These are phyloP conservation scores for Echeveria elegans DNA, from an alignment of 164 flowering plant genomes.

Conservation along the genomic window DNA sequence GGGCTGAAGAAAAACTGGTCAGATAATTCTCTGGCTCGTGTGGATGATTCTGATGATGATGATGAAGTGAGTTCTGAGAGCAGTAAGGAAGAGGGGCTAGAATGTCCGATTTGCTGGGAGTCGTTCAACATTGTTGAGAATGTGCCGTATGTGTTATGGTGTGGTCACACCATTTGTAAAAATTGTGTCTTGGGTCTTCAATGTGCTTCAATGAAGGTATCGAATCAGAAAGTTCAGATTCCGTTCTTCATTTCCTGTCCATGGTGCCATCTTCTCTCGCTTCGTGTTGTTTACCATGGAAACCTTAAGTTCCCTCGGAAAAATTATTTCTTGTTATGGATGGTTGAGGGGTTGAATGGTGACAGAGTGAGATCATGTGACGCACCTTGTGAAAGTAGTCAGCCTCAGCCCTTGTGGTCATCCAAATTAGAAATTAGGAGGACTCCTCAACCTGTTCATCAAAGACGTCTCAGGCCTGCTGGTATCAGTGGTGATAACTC, in stretches of 20 bases:
- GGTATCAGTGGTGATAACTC: slow-evolving; percentile 3
- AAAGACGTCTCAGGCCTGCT: slow-evolving; percentile 3
- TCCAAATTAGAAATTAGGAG: slow-evolving; percentile 7
- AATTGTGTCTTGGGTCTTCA: slow-evolving; percentile 53
- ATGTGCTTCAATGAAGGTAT: slow-evolving; percentile 36
- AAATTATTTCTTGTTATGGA: slow-evolving; percentile 64
- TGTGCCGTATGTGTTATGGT: slow-evolving; percentile 63
- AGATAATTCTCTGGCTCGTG: slow-evolving; percentile 14
- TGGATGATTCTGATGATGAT: slow-evolving; percentile 33
- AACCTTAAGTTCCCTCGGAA: slow-evolving; percentile 55
- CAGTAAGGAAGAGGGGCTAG: slow-evolving; percentile 49
- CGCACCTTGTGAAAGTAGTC: slow-evolving; percentile 11
- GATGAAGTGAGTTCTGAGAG: slow-evolving; percentile 33
- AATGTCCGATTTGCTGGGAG: slow-evolving; percentile 76
- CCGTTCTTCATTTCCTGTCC: slow-evolving; percentile 72
- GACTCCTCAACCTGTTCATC: neutral
- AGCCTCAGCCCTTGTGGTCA: neutral
- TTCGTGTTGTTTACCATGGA: slow-evolving; percentile 50
- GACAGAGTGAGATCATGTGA: slow-evolving; percentile 25
- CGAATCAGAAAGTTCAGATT: slow-evolving; percentile 33
- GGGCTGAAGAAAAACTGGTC: slow-evolving; percentile 22
- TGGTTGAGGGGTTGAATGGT: slow-evolving; percentile 70
- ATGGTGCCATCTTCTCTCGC: slow-evolving; percentile 63
- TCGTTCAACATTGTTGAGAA: slow-evolving; percentile 68
- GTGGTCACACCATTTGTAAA: slow-evolving; percentile 75